A percentile compares a stretch with the other conserved stretches of the same genome.
phyloP scores from a whole-genome alignment of 352 stramenopile species.

The Globisporangium nagaii region DNA sequence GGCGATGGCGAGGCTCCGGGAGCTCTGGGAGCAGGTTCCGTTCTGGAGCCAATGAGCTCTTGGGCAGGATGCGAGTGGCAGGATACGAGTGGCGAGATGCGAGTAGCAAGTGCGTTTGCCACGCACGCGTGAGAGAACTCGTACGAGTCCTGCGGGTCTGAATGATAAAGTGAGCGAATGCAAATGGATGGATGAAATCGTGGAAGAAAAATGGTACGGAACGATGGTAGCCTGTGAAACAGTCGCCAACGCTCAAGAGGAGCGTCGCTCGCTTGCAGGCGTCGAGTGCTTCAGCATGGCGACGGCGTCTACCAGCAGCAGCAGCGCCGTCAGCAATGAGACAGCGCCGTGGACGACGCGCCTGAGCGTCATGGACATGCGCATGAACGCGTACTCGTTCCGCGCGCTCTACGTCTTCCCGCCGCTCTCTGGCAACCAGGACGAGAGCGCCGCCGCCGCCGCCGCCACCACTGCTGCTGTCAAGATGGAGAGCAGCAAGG shows the following conservation, averaged over 20 bases:
- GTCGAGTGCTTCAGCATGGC: background rate
- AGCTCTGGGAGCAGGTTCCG: constrained; percentile 19
- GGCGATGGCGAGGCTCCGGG: constrained; percentile 29
- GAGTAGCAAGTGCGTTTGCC: too few species aligned
- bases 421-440: background rate
- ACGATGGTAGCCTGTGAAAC: too few species aligned
- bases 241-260: too few species aligned
- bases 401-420: constrained; percentile 11
- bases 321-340: background rate
- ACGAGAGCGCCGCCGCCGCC: too few species aligned
- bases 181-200: too few species aligned
- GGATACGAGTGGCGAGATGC: too few species aligned
- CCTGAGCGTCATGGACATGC: constrained; percentile 8
- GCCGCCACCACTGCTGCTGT: background rate
- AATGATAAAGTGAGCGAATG: too few species aligned
- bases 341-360: background rate
- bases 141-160: too few species aligned
- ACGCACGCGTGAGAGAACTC: too few species aligned
- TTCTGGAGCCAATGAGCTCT: constrained; percentile 1
- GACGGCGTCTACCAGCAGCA: background rate
- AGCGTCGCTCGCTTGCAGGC: background rate
- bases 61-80: too few species aligned
- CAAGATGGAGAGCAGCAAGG: background rate
- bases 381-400: constrained; percentile 10
- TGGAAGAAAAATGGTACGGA: too few species aligned